Evolutionary conservation across 2,329 filamentous ascomycete species (phyloP).

Genomic region (Fusarium sp.): DNA sequence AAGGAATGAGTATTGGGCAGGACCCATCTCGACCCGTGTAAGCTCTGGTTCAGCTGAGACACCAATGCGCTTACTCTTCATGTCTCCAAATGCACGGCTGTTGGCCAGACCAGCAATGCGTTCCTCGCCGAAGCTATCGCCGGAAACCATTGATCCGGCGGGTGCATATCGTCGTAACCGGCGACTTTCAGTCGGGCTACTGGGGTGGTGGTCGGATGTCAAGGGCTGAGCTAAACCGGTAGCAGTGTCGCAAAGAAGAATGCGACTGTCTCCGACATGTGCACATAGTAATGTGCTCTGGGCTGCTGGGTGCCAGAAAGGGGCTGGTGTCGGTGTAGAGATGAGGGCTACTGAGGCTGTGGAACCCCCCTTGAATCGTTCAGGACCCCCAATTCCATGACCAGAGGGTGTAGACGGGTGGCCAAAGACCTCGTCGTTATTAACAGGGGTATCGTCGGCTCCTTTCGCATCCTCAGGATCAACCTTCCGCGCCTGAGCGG

Average conservation of each 20-base stretch:
- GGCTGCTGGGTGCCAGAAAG: slow-evolving; percentile 93
- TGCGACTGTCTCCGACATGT: slow-evolving; percentile 93
- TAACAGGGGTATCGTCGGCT: slow-evolving; percentile 84
- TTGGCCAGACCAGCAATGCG: slow-evolving; percentile 94
- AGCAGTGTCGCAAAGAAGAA: slow-evolving; percentile 87
- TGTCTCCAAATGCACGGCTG: slow-evolving; percentile 93
- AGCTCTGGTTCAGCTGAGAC: slow-evolving; percentile 95
- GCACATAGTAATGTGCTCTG: slow-evolving; percentile 86
- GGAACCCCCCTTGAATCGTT: slow-evolving; percentile 91
- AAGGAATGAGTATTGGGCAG: slow-evolving; percentile 89
- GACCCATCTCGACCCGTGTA: slow-evolving; percentile 78
- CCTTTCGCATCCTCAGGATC: slow-evolving; percentile 76
- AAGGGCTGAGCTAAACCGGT: slow-evolving; percentile 84
- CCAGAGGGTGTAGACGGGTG: slow-evolving; percentile 65
- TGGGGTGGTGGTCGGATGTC: slow-evolving; percentile 93
- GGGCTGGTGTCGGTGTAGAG: slow-evolving; percentile 88
- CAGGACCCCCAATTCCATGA: slow-evolving; percentile 76
- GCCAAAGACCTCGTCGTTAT: slow-evolving; percentile 85
- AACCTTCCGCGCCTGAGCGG: slow-evolving; percentile 86
- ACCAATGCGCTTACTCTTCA: slow-evolving; percentile 89
- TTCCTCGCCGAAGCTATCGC: slow-evolving; percentile 95
- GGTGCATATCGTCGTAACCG: slow-evolving; percentile 85
- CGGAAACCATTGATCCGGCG: slow-evolving; percentile 81
- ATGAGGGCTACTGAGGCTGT: slow-evolving; percentile 92
- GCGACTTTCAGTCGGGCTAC: slow-evolving; percentile 83